Base-by-base conservation (phyloP, 345 rosid genomes). In the Moringa oleifera region DNA sequence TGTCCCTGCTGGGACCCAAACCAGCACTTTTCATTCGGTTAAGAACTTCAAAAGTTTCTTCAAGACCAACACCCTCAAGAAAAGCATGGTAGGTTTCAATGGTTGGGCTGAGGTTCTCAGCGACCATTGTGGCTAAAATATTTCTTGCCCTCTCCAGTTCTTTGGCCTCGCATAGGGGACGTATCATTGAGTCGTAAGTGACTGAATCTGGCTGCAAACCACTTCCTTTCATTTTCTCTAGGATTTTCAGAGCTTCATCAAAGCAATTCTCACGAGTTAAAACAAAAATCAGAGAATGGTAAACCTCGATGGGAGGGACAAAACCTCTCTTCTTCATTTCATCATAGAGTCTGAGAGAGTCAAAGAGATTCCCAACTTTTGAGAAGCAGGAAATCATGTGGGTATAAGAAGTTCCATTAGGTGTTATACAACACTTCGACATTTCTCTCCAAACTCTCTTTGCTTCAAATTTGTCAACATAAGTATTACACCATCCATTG, bases 381-480 rank as follows among this genome's bases (percentile, higher is more conserved):
- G 98, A 81, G 78, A 87, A 90, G 81, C 94, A 84, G 64, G 87
- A 83, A 74, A 90, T 86, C 94, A 93, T 80, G 74, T 67, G 74
- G 59, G 73, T 45, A 58, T 88, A 86, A 56, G 97, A 88, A 62
- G 81, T 77, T 19, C 79, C 77, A 77, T 86, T 68, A 9, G 98
- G 97, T 13, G 70, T 64, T 23, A 90, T 70, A 68, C 97, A 93
- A 62, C 64, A 78, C 57, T 69, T 73, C 23, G 90, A 83, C 96
- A 90, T 87, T 76, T 87, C 90, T 70, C 86, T 75, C 96, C 97
- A 90, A 65, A 90, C 58, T 76, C 97, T 80, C 82, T 90, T 92
- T 22, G 97, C 96, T 80, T 93, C 98, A 19, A 79, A 59, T 57
- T 83, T 71, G 52, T 92, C 90, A 7, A 78, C 76, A 63, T 64